Evolutionary conservation across 805 yeast species (phyloP).

Genomic region (Lachancea kluyveri): DNA sequence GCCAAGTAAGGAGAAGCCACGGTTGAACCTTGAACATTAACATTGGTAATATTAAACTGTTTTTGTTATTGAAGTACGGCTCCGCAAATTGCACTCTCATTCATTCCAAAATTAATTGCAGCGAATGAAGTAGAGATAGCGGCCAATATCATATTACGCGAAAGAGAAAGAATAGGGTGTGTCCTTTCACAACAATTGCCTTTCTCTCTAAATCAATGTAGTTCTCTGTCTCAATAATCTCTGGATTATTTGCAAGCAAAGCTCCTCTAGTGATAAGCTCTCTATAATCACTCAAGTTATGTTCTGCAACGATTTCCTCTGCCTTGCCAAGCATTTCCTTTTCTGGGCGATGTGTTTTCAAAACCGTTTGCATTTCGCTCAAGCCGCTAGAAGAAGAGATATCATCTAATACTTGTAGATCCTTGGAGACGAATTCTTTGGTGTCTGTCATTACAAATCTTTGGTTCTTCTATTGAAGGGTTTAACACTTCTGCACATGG

Average conservation of each 20-base stretch:
- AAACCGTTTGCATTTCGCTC: constrained; percentile 10
- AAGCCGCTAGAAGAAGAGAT: too few species aligned
- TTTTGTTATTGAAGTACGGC: constrained; percentile 50
- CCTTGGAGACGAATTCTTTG: too few species aligned
- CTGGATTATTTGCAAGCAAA: constrained; percentile 47
- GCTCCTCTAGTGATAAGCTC: constrained; percentile 48
- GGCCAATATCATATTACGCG: constrained; percentile 49
- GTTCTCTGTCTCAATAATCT: constrained; percentile 33
- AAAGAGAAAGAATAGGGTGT: constrained; percentile 43
- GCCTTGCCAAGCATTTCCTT: constrained; percentile 12
- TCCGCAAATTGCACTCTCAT: constrained; percentile 64
- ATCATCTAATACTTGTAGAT: too few species aligned
- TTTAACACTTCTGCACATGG: too few species aligned
- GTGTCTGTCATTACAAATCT: too few species aligned
- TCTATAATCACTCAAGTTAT: constrained; percentile 16
- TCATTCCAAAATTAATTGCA: constrained; percentile 69
- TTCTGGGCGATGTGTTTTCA: constrained; percentile 13
- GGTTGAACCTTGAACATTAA: constrained; percentile 49
- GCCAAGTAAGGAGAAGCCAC: constrained; percentile 63
- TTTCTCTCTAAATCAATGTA: constrained; percentile 31
- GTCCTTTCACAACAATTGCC: constrained; percentile 39
- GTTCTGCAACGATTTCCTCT: constrained; percentile 8
- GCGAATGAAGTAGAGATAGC: constrained; percentile 49
- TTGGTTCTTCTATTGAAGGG: too few species aligned
- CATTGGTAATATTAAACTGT: constrained; percentile 38